Percentiles rank a stretch among this genome's conserved stretches.
phyloP scores from a whole-genome alignment of 139 green algal species.

The Chlorella sp. region DNA sequence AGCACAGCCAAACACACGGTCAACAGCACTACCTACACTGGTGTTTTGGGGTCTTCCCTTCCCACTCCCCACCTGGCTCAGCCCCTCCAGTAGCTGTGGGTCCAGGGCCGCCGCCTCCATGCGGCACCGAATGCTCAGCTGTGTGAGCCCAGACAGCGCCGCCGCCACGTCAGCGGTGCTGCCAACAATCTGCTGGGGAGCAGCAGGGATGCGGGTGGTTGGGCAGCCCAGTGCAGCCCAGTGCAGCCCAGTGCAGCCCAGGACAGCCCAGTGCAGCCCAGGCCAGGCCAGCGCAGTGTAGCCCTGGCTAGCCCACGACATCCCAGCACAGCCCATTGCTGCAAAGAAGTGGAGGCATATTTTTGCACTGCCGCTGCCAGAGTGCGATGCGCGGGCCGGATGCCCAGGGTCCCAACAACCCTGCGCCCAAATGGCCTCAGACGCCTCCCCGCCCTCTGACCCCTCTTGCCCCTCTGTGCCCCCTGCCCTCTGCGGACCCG shows the following conservation, averaged over 20 bases:
- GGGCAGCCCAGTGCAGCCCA: neutral
- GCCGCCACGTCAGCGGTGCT: neutral
- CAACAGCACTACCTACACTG: too few relatives aligned
- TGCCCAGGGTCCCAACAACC: neutral
- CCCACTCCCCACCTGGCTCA: neutral
- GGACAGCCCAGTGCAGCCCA: too few relatives aligned
- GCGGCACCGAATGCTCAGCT: neutral
- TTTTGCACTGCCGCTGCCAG: neutral
- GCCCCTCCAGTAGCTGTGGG: neutral
- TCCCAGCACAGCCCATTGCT: neutral
- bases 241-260: neutral
- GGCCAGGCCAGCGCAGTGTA: too few relatives aligned
- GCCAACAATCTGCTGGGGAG: neutral
- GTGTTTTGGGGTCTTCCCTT: too few relatives aligned
- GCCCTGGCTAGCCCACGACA: too few relatives aligned
- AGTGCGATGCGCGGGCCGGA: neutral
- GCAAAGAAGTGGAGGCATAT: neutral
- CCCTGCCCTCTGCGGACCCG: neutral
- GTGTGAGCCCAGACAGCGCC: neutral
- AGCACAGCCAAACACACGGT: too few relatives aligned
- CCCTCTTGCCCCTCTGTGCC: neutral
- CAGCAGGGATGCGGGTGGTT: neutral
- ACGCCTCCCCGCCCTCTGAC: too few relatives aligned
- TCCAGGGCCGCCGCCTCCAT: conserved; percentile 4
- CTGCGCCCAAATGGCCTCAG: neutral